Base-by-base conservation (phyloP, 2,329 filamentous ascomycete species). In the Verticillium dahliae region DNA sequence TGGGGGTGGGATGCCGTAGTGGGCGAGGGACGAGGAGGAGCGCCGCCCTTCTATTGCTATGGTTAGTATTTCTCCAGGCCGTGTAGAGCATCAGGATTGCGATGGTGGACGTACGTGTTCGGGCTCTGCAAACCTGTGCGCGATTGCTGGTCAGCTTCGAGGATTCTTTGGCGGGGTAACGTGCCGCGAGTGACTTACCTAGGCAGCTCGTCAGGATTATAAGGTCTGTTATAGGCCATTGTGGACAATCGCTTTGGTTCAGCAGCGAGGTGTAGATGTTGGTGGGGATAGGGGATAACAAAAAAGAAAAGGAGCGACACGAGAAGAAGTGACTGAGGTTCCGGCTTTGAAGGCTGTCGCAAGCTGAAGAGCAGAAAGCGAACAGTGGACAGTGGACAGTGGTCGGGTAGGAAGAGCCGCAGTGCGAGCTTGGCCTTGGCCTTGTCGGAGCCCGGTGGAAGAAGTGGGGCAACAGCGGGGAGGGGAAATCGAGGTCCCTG, bases 161-260 rank as follows among this genome's bases (percentile, higher is more conserved):
- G 57, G 60, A 62, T 61, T 39, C 39, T 52, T 39, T 56, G 57
- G 65, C 54, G 56, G 56, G 60, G 41, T 59, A 39, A 27, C 27
- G 39, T 39, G 69, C 65, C 63, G 57, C 65, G 60, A 59, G 56
- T n/a, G 52, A 77, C 89, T 79, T 83, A 95, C 90, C 92, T 92
- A 73, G 94, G 94, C 66, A 99, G 86, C 73, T 92, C 91, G 80
- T 99, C 94, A 38, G 93, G 93, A 75, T 99, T 96, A 80, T 92
- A 95, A 61, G 89, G 86, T 75, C 87, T 88, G 78, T 96, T 96
- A 83, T 98, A 98, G 61, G 94, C 94, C 94, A 98, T 98, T 64
- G 73, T 76, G 66, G 62, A 10, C 22, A 18, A 35, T 27, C 37
- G 37, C 14, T 13, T 58, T 10, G 13, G 35, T 22, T 14, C 18